Evolutionary conservation across 164 flowering plant genomes (phyloP).

Genomic region (Chimonanthus salicifolius): DNA sequence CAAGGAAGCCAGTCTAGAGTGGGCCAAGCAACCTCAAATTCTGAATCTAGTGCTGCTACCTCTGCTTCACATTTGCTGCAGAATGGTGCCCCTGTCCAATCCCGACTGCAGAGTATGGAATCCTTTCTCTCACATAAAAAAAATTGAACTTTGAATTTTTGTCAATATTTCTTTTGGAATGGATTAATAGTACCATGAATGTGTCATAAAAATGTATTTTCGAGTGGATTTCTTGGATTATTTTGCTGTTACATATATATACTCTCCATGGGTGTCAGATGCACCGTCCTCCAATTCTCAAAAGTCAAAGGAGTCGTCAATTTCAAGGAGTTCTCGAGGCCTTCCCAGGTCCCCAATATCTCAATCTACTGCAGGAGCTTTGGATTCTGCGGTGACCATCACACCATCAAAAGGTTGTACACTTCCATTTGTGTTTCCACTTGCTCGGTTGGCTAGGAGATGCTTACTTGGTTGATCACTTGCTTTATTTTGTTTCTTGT

Average conservation of each 20-base stretch:
- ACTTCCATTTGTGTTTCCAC: too few species aligned
- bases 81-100: slow-evolving; percentile 53
- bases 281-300: slow-evolving; percentile 25
- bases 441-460: neutral
- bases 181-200: neutral
- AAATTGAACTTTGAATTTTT: too few species aligned
- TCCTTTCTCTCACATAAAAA: neutral
- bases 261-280: slow-evolving; percentile 39
- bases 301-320: slow-evolving; percentile 34
- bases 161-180: neutral
- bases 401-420: slow-evolving; percentile 56
- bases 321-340: slow-evolving; percentile 33
- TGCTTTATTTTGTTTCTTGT: neutral
- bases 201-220: neutral
- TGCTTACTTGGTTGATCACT: neutral
- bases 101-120: slow-evolving; percentile 32
- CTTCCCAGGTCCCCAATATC: slow-evolving; percentile 61
- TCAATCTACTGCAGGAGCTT: slow-evolving; percentile 35
- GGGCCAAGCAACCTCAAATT: slow-evolving; percentile 20
- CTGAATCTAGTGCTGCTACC: slow-evolving; percentile 18
- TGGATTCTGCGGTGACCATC: slow-evolving; percentile 29
- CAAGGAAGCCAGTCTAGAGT: slow-evolving; percentile 65
- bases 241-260: neutral
- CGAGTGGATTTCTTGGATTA: slow-evolving; percentile 1
- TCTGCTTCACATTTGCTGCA: slow-evolving; percentile 29